phyloP scores from a whole-genome alignment of 2,329 filamentous ascomycete genomes.

The Dactylonectria macrodidyma region DNA sequence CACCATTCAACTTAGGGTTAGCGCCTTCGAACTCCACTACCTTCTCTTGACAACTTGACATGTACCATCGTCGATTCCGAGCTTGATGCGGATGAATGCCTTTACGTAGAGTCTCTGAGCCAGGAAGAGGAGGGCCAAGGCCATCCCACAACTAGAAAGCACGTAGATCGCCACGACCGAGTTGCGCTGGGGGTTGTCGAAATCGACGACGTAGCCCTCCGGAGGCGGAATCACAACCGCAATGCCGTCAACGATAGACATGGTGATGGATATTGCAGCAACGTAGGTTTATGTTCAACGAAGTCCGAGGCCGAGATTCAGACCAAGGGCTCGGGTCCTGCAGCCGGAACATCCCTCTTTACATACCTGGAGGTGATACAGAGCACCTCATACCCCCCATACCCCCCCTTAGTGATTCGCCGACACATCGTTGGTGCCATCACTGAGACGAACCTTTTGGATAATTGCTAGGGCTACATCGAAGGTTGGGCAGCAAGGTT shows the following conservation, averaged over 20 bases:
- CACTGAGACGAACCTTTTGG: too few relatives aligned
- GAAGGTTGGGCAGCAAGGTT: too few relatives aligned
- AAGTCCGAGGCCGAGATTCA: too few relatives aligned
- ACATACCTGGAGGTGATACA: too few relatives aligned
- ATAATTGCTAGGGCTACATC: too few relatives aligned
- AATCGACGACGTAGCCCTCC: conserved; percentile 36
- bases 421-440: too few relatives aligned
- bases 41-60: neutral
- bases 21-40: neutral
- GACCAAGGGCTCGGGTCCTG: too few relatives aligned
- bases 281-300: too few relatives aligned
- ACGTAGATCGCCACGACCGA: conserved; percentile 1
- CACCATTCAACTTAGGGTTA: conserved; percentile 12
- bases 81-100: conserved; percentile 39
- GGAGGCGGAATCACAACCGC: conserved; percentile 39
- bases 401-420: too few relatives aligned
- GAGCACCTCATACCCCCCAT: too few relatives aligned
- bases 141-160: conserved; percentile 42
- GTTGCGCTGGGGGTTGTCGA: conserved; percentile 14
- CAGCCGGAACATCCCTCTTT: too few relatives aligned
- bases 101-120: conserved; percentile 50
- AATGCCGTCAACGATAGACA: conserved; percentile 8
- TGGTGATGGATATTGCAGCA: neutral
- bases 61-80: conserved; percentile 43
- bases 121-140: conserved; percentile 44